These are phyloP conservation scores for Ulota crispa DNA, from an alignment of 225 moss, liverwort and hornwort species.

Conservation along the genomic window DNA sequence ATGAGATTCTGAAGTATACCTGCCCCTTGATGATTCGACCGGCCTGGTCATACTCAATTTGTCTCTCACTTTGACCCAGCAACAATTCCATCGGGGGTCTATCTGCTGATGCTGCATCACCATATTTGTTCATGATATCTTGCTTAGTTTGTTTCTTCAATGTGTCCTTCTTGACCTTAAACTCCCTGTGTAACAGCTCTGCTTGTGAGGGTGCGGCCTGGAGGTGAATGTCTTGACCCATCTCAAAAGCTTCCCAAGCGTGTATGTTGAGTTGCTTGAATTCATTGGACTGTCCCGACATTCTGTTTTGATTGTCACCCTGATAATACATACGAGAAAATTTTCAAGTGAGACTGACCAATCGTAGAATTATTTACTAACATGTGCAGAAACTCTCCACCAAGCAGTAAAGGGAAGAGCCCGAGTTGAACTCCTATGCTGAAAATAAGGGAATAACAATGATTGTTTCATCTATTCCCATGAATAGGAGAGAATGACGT, in stretches of 20 bases:
- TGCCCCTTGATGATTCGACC: slow-evolving; percentile 94
- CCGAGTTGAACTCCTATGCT: neutral
- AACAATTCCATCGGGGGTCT: slow-evolving; percentile 86
- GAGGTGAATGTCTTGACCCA: slow-evolving; percentile 98
- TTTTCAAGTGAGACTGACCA: neutral
- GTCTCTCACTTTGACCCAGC: slow-evolving; percentile 95
- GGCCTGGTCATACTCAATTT: slow-evolving; percentile 96
- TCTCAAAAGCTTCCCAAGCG: slow-evolving; percentile 98
- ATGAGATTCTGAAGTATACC: slow-evolving; percentile 28
- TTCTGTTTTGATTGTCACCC: slow-evolving; percentile 96
- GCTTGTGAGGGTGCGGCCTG: slow-evolving; percentile 99
- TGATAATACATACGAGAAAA: slow-evolving; percentile 30
- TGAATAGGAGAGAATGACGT: neutral
- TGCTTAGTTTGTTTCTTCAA: slow-evolving; percentile 89
- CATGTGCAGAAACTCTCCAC: slow-evolving; percentile 3
- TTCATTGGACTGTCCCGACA: slow-evolving; percentile 89
- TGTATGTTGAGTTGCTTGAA: slow-evolving; percentile 97
- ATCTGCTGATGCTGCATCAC: slow-evolving; percentile 86
- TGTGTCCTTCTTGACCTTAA: slow-evolving; percentile 95
- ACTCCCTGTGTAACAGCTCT: slow-evolving; percentile 87
- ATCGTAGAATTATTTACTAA: neutral
- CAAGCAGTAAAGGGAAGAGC: neutral
- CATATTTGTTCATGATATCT: slow-evolving; percentile 91
- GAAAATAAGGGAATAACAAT: neutral
- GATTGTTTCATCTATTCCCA: neutral